These are phyloP conservation scores for Ophiocordyceps sinensis DNA, from an alignment of 2,329 filamentous ascomycete genomes.

Conservation along the genomic window DNA sequence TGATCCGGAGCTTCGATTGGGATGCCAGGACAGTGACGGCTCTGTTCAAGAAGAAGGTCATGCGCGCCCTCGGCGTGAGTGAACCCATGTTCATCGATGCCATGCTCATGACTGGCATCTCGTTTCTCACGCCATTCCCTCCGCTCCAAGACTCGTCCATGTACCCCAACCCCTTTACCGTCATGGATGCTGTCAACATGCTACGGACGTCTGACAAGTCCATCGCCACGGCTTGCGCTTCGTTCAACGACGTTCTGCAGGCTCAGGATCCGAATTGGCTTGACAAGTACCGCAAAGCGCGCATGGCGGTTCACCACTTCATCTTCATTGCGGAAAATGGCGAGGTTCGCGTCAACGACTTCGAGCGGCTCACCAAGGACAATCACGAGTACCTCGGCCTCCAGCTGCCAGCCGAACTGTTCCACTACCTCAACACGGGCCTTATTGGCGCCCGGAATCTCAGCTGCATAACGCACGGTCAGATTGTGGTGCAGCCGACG, in stretches of 20 bases:
- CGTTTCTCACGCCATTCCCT: slow-evolving; percentile 67
- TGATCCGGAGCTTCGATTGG: slow-evolving; percentile 56
- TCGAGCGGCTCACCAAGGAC: slow-evolving; percentile 61
- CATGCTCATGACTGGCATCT: slow-evolving; percentile 68
- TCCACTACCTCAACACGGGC: slow-evolving; percentile 76
- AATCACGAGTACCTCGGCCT: slow-evolving; percentile 85
- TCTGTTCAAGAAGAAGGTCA: slow-evolving; percentile 52
- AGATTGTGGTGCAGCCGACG: slow-evolving; percentile 68
- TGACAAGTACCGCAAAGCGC: slow-evolving; percentile 74
- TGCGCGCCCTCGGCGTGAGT: slow-evolving; percentile 50
- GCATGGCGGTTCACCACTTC: slow-evolving; percentile 76
- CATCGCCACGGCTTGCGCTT: slow-evolving; percentile 59
- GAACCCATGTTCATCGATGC: slow-evolving; percentile 72
- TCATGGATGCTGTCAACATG: slow-evolving; percentile 66
- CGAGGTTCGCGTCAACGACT: slow-evolving; percentile 59
- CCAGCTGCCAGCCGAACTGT: slow-evolving; percentile 76
- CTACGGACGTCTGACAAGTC: slow-evolving; percentile 54
- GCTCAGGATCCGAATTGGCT: slow-evolving; percentile 61
- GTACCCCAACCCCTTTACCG: slow-evolving; percentile 42
- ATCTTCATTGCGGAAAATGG: slow-evolving; percentile 69
- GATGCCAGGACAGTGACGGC: slow-evolving; percentile 48
- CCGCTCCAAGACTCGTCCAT: slow-evolving; percentile 48
- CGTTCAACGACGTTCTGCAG: slow-evolving; percentile 66
- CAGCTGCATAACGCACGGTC: slow-evolving; percentile 67
- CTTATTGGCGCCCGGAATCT: slow-evolving; percentile 67